These are phyloP conservation scores for Colletotrichum neosansevieriae DNA, from an alignment of 2,329 filamentous ascomycete genomes.

Conservation along the genomic window DNA sequence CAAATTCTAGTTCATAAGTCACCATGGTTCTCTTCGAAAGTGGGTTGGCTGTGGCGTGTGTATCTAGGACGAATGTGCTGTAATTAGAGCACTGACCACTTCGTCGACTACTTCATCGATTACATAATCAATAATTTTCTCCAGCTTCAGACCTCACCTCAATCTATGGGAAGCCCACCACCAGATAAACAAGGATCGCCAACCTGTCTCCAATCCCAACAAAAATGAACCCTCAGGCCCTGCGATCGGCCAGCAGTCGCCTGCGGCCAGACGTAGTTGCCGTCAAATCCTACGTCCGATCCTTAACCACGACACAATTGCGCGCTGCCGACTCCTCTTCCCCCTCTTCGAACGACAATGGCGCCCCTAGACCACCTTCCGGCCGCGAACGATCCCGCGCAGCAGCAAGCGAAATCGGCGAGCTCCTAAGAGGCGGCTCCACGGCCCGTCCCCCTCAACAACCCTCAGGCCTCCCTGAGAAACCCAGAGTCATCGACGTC, in stretches of 20 bases:
- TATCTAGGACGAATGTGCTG: no score
- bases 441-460: no score
- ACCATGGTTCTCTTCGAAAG: neutral
- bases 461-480: neutral
- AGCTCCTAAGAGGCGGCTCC: conserved; percentile 44
- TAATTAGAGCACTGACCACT: no score
- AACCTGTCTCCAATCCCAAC: neutral
- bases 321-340: conserved; percentile 46
- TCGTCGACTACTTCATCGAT: conserved; percentile 20
- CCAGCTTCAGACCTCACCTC: conserved; percentile 16
- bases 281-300: conserved; percentile 50
- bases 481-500: conserved; percentile 51
- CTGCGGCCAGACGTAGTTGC: conserved; percentile 49
- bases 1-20: neutral
- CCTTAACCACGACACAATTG: conserved; percentile 55
- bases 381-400: conserved; percentile 49
- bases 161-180: conserved; percentile 2
- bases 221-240: conserved; percentile 53
- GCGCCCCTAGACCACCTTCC: conserved; percentile 41
- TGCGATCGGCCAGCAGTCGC: conserved; percentile 53
- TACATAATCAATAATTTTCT: conserved; percentile 38
- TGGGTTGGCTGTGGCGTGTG: neutral
- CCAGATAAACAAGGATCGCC: conserved; percentile 26
- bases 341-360: conserved; percentile 28
- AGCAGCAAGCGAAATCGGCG: conserved; percentile 51